Evolutionary conservation across 805 yeast species (phyloP).

Genomic region (Zygotorulaspora florentina): DNA sequence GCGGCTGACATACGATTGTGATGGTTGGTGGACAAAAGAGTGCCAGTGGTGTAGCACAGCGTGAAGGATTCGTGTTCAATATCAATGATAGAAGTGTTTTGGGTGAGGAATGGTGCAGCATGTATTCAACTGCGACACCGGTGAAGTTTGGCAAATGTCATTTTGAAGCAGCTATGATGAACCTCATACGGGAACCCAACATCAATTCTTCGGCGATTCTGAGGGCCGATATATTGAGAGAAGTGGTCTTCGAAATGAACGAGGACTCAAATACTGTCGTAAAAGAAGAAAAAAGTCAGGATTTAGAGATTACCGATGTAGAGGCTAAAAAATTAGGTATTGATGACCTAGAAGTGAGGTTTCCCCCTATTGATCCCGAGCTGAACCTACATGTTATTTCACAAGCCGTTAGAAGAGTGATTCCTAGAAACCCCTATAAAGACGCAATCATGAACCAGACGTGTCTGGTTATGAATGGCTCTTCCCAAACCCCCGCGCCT

Average conservation of each 20-base stretch:
- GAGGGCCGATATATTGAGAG: constrained; percentile 75
- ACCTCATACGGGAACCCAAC: constrained; percentile 77
- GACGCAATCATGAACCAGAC: constrained; percentile 84
- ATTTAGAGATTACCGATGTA: constrained; percentile 14
- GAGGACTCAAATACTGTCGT: constrained; percentile 5
- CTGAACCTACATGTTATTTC: constrained; percentile 34
- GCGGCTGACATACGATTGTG: neutral
- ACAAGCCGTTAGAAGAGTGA: constrained; percentile 72
- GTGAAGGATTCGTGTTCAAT: constrained; percentile 21
- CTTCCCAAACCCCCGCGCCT: constrained; percentile 23
- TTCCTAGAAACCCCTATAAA: constrained; percentile 89
- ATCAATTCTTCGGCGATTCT: constrained; percentile 87
- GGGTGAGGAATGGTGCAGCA: constrained; percentile 29
- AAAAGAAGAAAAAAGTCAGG: constrained; percentile 9
- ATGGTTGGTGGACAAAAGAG: neutral
- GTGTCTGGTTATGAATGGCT: constrained; percentile 48
- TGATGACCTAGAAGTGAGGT: constrained; percentile 41
- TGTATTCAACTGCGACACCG: constrained; percentile 23
- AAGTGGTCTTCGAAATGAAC: constrained; percentile 40
- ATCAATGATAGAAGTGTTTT: constrained; percentile 21
- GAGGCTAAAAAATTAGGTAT: constrained; percentile 34
- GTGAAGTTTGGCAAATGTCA: constrained; percentile 39
- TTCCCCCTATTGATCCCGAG: constrained; percentile 25
- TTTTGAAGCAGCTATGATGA: constrained; percentile 72
- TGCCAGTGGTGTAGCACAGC: constrained; percentile 5